Evolutionary conservation across 108 stramenopile species (phyloP).

Genomic region (Skeletonema costatum): DNA sequence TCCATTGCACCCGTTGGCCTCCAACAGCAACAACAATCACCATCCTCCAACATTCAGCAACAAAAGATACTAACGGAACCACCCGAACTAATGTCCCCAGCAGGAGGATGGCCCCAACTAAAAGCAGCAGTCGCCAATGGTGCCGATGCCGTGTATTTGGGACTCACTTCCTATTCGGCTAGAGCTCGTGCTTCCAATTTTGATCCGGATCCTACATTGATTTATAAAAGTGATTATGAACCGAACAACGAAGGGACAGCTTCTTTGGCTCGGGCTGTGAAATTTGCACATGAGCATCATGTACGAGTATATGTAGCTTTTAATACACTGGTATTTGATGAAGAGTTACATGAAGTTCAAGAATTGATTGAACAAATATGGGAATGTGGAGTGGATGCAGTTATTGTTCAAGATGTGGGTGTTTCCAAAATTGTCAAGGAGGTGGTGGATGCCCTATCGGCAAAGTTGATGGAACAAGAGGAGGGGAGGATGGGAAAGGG

Average conservation of each 20-base stretch:
- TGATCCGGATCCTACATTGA: slow-evolving; percentile 56
- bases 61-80: slow-evolving; percentile 16
- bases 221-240: neutral
- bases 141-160: slow-evolving; percentile 77
- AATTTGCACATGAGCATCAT: slow-evolving; percentile 37
- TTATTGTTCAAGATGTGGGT: slow-evolving; percentile 79
- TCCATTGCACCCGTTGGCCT: slow-evolving; percentile 11
- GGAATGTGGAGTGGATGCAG: slow-evolving; percentile 69
- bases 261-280: slow-evolving; percentile 48
- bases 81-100: slow-evolving; percentile 80
- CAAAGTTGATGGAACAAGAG: slow-evolving; percentile 5
- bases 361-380: slow-evolving; percentile 46
- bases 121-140: slow-evolving; percentile 77
- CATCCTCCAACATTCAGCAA: neutral
- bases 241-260: slow-evolving; percentile 3
- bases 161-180: slow-evolving; percentile 68
- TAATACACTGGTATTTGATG: slow-evolving; percentile 72
- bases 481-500: slow-evolving; percentile 11
- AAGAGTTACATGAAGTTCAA: slow-evolving; percentile 66
- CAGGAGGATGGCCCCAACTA: slow-evolving; percentile 76
- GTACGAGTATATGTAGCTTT: slow-evolving; percentile 74
- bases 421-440: slow-evolving; percentile 47
- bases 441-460: slow-evolving; percentile 29
- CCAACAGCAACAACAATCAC: neutral
- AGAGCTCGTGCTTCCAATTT: slow-evolving; percentile 76